phyloP scores from a whole-genome alignment of 73 alveolate genomes.

The Blepharisma japonicum region DNA sequence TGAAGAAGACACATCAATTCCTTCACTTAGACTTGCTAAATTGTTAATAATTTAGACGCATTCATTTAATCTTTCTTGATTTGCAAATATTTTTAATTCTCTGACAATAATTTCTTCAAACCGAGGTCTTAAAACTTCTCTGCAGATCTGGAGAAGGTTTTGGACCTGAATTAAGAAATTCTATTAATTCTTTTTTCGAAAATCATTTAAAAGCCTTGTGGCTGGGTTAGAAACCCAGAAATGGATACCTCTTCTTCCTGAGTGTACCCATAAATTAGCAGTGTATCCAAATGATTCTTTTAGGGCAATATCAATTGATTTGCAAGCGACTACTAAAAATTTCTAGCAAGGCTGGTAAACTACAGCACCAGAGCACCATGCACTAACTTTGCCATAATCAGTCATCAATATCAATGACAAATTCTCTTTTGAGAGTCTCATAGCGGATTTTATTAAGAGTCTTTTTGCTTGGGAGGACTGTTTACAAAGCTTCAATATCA shows the following conservation, averaged over 20 bases:
- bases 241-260: constrained; percentile 99
- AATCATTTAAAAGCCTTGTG: constrained; percentile 80
- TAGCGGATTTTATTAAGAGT: constrained; percentile 41
- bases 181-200: constrained; percentile 83
- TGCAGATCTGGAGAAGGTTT: too few species aligned
- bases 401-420: constrained; percentile 98
- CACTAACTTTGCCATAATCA: constrained; percentile 94
- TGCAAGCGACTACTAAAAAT: constrained; percentile 84
- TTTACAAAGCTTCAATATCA: constrained; percentile 95
- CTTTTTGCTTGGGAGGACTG: constrained; percentile 45
- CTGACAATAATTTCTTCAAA: too few species aligned
- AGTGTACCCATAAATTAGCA: constrained; percentile 84
- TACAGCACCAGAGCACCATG: constrained; percentile 94
- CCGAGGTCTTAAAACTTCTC: too few species aligned
- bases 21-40: too few species aligned
- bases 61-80: too few species aligned
- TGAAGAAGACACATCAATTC: too few species aligned
- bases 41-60: too few species aligned
- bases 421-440: constrained; percentile 72
- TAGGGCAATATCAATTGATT: constrained; percentile 66
- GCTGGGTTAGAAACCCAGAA: constrained; percentile 94
- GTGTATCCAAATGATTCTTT: constrained; percentile 91
- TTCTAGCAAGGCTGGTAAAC: constrained; percentile 95
- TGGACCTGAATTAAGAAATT: constrained; percentile 48
- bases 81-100: too few species aligned